Evolutionary conservation across 2,329 filamentous ascomycete genomes (phyloP).

Genomic region (Colletotrichum sp.): DNA sequence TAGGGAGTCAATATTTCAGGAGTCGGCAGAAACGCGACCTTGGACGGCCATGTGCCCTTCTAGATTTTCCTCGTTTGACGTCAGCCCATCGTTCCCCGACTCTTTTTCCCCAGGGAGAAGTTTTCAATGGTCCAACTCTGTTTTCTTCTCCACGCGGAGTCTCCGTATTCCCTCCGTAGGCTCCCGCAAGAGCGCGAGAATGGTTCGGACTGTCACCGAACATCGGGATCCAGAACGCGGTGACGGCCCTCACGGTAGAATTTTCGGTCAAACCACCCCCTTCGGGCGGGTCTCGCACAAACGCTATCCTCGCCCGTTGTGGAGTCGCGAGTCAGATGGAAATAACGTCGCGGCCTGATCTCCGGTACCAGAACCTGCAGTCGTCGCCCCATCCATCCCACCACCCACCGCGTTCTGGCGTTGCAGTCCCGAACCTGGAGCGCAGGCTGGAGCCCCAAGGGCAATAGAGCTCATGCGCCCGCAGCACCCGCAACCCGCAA

Average conservation of each 20-base stretch:
- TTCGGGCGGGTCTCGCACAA: constrained; percentile 1
- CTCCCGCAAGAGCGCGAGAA: neutral
- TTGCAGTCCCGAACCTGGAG: neutral
- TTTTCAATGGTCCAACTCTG: neutral
- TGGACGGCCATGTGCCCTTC: neutral
- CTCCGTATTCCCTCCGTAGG: neutral
- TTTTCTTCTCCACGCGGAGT: constrained; percentile 1
- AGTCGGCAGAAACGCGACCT: neutral
- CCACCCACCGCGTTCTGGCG: neutral
- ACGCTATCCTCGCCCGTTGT: neutral
- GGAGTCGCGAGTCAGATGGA: constrained; percentile 3
- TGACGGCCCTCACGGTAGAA: neutral
- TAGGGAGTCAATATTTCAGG: neutral
- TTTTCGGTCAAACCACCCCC: constrained; percentile 5
- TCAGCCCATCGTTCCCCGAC: neutral
- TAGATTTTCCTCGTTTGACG: neutral
- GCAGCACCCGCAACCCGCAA: neutral
- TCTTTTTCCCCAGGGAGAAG: neutral
- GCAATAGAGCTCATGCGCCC: neutral
- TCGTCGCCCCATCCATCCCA: neutral
- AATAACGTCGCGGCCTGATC: neutral
- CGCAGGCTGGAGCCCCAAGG: constrained; percentile 4
- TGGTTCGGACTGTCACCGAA: constrained; percentile 3
- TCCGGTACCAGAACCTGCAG: neutral
- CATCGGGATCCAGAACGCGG: constrained; percentile 4